Evolutionary conservation across 2,329 filamentous ascomycete genomes (phyloP).

Genomic region (Verticillium nubilum): DNA sequence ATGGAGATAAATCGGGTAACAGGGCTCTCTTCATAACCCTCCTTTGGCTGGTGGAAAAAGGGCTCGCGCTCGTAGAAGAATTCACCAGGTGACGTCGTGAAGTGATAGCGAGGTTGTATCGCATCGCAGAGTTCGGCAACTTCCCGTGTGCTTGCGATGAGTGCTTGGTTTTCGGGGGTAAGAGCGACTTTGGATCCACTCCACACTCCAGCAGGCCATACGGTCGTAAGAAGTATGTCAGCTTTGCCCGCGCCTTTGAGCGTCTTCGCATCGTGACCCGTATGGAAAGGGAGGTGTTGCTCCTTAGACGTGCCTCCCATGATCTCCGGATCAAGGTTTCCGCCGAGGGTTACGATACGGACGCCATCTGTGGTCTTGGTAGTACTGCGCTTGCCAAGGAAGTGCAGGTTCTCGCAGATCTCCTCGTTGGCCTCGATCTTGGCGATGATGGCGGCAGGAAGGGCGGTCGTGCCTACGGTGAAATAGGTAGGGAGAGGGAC

Average conservation of each 20-base stretch:
- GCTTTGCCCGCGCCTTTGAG: constrained; percentile 71
- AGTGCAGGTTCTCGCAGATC: constrained; percentile 87
- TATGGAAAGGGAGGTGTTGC: constrained; percentile 73
- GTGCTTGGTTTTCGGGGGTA: constrained; percentile 43
- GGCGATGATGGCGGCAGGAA: constrained; percentile 66
- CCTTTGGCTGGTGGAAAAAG: constrained; percentile 64
- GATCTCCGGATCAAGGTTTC: constrained; percentile 57
- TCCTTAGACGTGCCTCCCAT: constrained; percentile 61
- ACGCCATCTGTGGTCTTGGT: constrained; percentile 88
- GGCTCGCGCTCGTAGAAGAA: constrained; percentile 89
- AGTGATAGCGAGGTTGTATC: constrained; percentile 88
- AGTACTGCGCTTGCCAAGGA: constrained; percentile 78
- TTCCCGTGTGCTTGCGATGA: constrained; percentile 53
- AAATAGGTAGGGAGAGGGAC: constrained; percentile 89
- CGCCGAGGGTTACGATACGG: constrained; percentile 81
- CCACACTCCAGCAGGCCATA: constrained; percentile 76
- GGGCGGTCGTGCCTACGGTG: constrained; percentile 65
- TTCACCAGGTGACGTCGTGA: constrained; percentile 59
- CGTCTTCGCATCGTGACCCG: constrained; percentile 67
- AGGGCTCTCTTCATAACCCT: constrained; percentile 42
- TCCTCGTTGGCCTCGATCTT: constrained; percentile 69
- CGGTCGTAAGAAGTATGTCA: constrained; percentile 80
- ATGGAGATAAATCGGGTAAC: constrained; percentile 89
- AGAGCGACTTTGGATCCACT: constrained; percentile 60
- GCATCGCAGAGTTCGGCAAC: constrained; percentile 73